These are phyloP conservation scores for Metschnikowia amazonensis DNA, from an alignment of 805 yeast species.

Conservation along the genomic window DNA sequence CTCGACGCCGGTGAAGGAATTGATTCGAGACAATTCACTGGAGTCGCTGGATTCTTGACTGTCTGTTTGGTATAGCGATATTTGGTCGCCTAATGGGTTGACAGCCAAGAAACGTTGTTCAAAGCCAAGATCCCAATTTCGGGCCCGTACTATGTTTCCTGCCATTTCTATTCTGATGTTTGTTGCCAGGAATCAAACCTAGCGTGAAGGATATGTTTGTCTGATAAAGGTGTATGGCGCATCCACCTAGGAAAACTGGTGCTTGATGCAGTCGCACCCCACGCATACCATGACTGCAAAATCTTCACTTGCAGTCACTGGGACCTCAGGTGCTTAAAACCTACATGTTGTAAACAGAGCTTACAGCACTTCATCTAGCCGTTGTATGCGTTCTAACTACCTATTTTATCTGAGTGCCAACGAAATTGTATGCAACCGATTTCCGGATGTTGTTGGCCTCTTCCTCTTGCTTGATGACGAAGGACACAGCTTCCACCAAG, in stretches of 20 bases:
- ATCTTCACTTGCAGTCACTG: not conserved
- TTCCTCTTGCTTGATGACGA: conserved; percentile 45
- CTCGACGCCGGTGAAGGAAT: conserved; percentile 60
- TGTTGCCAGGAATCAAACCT: not conserved
- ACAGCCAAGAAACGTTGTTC: conserved; percentile 62
- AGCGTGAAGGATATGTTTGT: not conserved
- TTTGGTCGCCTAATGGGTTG: conserved; percentile 78
- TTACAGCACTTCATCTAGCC: not conserved
- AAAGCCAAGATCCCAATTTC: conserved; percentile 54
- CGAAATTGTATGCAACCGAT: conserved; percentile 11
- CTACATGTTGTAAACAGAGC: not conserved
- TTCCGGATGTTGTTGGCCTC: conserved; percentile 17
- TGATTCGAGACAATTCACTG: conserved; percentile 49
- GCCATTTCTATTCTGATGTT: conserved; percentile 36
- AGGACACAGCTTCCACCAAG: conserved; percentile 40
- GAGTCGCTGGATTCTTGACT: conserved; percentile 45
- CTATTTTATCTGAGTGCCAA: conserved; percentile 6
- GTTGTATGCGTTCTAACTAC: not conserved
- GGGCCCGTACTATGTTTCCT: conserved; percentile 57
- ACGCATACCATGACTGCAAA: not conserved
- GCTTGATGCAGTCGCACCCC: conserved; percentile 1
- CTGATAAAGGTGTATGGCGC: not conserved
- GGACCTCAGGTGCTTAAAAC: not conserved
- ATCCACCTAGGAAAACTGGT: not conserved
- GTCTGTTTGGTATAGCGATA: conserved; percentile 47